Evolutionary conservation across 768 basidiomycete species (phyloP).

Genomic region (Ramaria sp.): DNA sequence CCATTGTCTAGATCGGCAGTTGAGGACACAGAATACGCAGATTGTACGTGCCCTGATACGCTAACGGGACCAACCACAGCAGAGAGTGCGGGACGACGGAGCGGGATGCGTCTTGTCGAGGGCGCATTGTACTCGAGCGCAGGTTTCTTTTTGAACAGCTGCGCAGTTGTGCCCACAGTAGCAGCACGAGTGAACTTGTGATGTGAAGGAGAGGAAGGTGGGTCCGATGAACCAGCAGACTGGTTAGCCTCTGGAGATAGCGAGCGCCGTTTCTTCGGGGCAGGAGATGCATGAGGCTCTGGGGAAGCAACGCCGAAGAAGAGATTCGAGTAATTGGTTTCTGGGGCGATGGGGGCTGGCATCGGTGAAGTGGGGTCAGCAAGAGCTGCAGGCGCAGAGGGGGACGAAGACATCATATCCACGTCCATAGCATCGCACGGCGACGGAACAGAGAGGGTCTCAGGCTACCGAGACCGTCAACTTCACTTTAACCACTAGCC

Average conservation of each 20-base stretch:
- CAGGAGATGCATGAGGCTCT: conserved; percentile 18
- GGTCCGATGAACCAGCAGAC: conserved; percentile 1
- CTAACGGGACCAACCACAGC: conserved; percentile 45
- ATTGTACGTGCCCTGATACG: conserved; percentile 18
- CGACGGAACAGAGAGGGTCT: conserved; percentile 15
- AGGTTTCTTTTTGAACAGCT: conserved; percentile 34
- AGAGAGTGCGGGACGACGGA: conserved; percentile 58
- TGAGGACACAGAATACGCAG: conserved; percentile 32
- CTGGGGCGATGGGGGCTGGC: conserved; percentile 18
- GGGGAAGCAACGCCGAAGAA: conserved; percentile 53
- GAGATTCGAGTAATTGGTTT: conserved; percentile 40
- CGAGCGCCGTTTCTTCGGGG: conserved; percentile 23
- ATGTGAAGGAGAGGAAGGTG: conserved; percentile 34
- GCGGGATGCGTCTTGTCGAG: conserved; percentile 36
- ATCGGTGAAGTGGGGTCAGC: conserved; percentile 15
- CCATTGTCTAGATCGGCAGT: conserved; percentile 8
- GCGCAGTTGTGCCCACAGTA: conserved; percentile 15
- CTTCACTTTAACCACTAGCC: neutral
- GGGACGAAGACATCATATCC: conserved; percentile 26
- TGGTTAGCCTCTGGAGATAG: conserved; percentile 14
- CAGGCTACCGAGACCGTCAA: neutral
- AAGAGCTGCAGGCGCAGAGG: conserved; percentile 26
- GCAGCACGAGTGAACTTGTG: conserved; percentile 37
- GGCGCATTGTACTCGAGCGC: conserved; percentile 45
- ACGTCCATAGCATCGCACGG: conserved; percentile 69